phyloP scores from a whole-genome alignment of 352 stramenopile species.

The Globisporangium takayamanum region DNA sequence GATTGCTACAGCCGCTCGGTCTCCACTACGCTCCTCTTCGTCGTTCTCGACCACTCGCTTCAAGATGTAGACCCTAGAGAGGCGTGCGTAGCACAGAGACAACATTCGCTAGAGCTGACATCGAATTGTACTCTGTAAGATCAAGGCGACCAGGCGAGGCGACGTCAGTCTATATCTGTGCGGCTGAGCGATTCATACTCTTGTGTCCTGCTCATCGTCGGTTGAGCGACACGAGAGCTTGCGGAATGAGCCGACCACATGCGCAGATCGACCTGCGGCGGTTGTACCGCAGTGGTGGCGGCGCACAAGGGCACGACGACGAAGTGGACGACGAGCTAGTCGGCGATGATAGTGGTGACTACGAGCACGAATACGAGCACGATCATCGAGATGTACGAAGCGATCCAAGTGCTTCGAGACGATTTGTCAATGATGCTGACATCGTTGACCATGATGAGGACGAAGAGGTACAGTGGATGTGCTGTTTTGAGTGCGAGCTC shows the following conservation, averaged over 20 bases:
- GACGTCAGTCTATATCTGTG: no score
- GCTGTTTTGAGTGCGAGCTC: background rate
- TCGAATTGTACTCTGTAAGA: no score
- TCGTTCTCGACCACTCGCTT: background rate
- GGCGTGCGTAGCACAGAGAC: no score
- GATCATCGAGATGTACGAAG: background rate
- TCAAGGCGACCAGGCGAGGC: no score
- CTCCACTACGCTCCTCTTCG: conserved; percentile 1
- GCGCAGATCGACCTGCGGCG: conserved; percentile 7
- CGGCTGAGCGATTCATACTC: no score
- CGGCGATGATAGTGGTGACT: background rate
- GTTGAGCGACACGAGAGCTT: background rate
- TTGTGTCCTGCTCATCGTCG: background rate
- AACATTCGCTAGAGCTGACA: no score
- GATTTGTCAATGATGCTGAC: background rate
- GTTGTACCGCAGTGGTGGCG: background rate
- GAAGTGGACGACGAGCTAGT: background rate
- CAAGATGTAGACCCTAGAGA: no score
- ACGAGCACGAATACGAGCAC: background rate
- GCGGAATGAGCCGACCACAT: conserved; percentile 2
- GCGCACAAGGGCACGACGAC: background rate
- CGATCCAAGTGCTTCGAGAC: background rate
- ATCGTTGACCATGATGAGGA: conserved; percentile 5
- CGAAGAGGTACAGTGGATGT: conserved; percentile 15
- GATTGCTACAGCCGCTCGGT: background rate